Evolutionary conservation across 352 stramenopile species (phyloP), one percentile per base, ranked within the genome.

Genomic region (Elongisporangium senticosum): DNA sequence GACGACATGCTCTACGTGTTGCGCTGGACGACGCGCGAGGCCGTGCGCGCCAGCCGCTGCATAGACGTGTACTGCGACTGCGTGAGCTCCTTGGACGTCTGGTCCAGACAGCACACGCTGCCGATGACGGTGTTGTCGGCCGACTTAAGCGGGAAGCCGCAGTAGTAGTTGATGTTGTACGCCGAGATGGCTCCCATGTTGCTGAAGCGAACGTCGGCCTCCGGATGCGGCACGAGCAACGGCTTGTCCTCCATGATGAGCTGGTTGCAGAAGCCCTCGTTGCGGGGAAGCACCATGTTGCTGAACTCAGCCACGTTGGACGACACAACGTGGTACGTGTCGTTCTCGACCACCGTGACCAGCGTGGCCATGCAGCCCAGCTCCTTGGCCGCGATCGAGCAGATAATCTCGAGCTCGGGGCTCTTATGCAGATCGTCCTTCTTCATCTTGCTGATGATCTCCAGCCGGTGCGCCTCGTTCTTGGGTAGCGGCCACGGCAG

Each of bases 331-430:
- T 79, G 70, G 40, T 79, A 51, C 24, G 79, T 62, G n/a, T 80
- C 58, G 20, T 72, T 63, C 47, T 79, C 71, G 24, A 90, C 72
- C 51, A 91, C 65, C 47, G 77, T 91, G 61, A 90, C 72, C 58
- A 83, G 68, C 49, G 66, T 84, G 19, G 77, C 68, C 11, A 73
- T 73, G 55, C 78, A 89, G 49, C 62, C 65, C 10, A 90, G 71
- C 55, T 89, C 77, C 24, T 74, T 76, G 3, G 66, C 63, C 21
- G 75, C 79, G 51, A 91, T 63, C 2, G 70, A 70, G 57, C 81
- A 91, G 51, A 91, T 83, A 52, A 88, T 79, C 14, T 71, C 75
- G n/a, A 91, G 70, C 58, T 91, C 82, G 7, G 85, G 75, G 13
- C 74, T 71, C 17, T 74, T 66, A 2, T 74, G 74, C 4, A 89